A percentile compares a stretch with the other conserved stretches of the same genome.
phyloP scores from a whole-genome alignment of 1,284 basidiomycete species.

The Omphalotus olearius region DNA sequence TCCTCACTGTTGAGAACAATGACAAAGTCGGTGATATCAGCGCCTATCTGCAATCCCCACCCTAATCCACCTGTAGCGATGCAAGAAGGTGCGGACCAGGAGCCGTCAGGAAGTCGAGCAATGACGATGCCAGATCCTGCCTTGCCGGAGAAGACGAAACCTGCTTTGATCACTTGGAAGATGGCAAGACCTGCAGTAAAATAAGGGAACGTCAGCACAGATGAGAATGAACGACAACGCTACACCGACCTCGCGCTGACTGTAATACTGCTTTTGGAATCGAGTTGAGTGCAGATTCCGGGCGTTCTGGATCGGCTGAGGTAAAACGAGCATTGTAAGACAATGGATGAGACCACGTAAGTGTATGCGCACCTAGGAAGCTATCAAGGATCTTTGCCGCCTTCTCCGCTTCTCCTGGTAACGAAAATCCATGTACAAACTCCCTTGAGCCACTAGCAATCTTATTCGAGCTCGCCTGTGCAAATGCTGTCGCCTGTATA shows the following conservation, averaged over 20 bases:
- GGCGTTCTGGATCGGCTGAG: slow-evolving; percentile 83
- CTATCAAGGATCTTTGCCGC: slow-evolving; percentile 87
- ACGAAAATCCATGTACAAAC: slow-evolving; percentile 78
- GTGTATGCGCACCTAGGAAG: slow-evolving; percentile 71
- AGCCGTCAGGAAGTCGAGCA: slow-evolving; percentile 91
- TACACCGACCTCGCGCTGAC: slow-evolving; percentile 69
- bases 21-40: slow-evolving; percentile 84
- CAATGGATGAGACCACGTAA: not conserved
- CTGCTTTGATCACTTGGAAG: slow-evolving; percentile 93
- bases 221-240: not conserved
- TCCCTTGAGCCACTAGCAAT: slow-evolving; percentile 69
- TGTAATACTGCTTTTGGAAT: slow-evolving; percentile 94
- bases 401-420: slow-evolving; percentile 87
- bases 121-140: slow-evolving; percentile 94
- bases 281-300: slow-evolving; percentile 89
- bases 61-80: slow-evolving; percentile 97
- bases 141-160: slow-evolving; percentile 89
- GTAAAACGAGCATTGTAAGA: slow-evolving; percentile 4
- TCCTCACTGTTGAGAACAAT: slow-evolving; percentile 97
- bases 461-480: slow-evolving; percentile 59
- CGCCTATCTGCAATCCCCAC: slow-evolving; percentile 94
- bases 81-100: slow-evolving; percentile 96
- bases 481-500: slow-evolving; percentile 72
- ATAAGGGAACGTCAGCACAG: not conserved
- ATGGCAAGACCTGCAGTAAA: slow-evolving; percentile 75